Conservation (phyloP, 192 early-diverging fungal species). For the Thoreauomyces humboldtii region DNA sequence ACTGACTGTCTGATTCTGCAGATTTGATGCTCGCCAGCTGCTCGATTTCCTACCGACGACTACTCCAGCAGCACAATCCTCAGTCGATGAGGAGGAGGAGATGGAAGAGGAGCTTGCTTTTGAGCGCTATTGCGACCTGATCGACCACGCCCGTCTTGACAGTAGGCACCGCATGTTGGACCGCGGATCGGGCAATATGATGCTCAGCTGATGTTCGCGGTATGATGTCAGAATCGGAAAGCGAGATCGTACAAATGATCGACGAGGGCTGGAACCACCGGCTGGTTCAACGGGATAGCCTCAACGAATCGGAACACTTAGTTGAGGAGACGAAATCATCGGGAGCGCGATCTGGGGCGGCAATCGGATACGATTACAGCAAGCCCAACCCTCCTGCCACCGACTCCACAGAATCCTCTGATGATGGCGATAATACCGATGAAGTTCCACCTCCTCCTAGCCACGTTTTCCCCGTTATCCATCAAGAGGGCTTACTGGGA, state of each 20-base stretch:
- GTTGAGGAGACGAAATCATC: no score
- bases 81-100: conserved; percentile 44
- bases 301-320: no score
- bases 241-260: no score
- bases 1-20: no score
- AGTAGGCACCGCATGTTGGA: conserved; percentile 39
- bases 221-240: no score
- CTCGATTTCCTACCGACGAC: conserved; percentile 42
- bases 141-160: conserved; percentile 45
- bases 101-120: conserved; percentile 50
- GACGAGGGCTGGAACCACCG: no score
- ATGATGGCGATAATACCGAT: neutral
- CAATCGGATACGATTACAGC: neutral
- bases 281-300: no score
- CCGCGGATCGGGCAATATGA: no score
- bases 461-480: neutral
- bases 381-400: neutral
- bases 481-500: conserved; percentile 2
- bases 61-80: conserved; percentile 3
- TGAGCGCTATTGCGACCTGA: conserved; percentile 52
- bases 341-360: conserved; percentile 41
- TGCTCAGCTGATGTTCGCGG: no score
- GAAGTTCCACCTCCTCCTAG: neutral
- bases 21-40: conserved; percentile 51
- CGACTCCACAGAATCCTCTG: neutral